Evolutionary conservation across 164 flowering plant genomes (phyloP).

Genomic region (Nymphaea colorata): DNA sequence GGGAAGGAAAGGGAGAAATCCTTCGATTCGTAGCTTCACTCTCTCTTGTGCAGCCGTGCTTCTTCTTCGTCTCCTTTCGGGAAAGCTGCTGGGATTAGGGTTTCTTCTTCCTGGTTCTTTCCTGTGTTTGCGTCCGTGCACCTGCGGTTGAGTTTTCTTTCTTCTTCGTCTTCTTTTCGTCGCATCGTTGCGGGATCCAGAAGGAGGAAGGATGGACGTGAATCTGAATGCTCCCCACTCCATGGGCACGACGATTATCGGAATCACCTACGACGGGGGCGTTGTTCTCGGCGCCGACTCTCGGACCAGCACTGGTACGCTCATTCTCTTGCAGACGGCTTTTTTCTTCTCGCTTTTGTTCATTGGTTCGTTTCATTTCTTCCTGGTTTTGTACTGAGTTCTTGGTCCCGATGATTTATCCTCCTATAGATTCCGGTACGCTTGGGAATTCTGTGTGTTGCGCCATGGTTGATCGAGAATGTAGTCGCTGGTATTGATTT

Average conservation of each 20-base stretch:
- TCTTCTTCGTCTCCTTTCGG: too few relatives aligned
- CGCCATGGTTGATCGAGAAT: too few relatives aligned
- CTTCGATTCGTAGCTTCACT: too few relatives aligned
- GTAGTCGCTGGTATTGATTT: too few relatives aligned
- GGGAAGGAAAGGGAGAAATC: too few relatives aligned
- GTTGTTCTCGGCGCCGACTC: conserved; percentile 89
- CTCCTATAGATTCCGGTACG: not conserved
- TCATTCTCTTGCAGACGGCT: not conserved
- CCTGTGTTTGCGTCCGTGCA: too few relatives aligned
- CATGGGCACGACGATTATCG: conserved; percentile 87
- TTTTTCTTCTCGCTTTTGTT: not conserved
- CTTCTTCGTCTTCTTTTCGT: too few relatives aligned
- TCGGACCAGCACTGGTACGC: conserved; percentile 72
- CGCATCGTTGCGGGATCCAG: too few relatives aligned
- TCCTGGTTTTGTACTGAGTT: not conserved
- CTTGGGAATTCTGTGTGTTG: not conserved
- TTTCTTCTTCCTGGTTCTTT: too few relatives aligned
- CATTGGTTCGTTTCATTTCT: not conserved
- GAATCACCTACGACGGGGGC: conserved; percentile 74
- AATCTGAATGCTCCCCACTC: conserved; percentile 50
- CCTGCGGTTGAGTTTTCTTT: too few relatives aligned
- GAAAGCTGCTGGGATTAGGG: too few relatives aligned
- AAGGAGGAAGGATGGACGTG: conserved; percentile 19
- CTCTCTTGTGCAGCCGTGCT: too few relatives aligned
- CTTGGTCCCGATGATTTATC: not conserved